Conservation (phyloP, 495 filamentous ascomycete species). For the Barbatosphaeria neglecta region DNA sequence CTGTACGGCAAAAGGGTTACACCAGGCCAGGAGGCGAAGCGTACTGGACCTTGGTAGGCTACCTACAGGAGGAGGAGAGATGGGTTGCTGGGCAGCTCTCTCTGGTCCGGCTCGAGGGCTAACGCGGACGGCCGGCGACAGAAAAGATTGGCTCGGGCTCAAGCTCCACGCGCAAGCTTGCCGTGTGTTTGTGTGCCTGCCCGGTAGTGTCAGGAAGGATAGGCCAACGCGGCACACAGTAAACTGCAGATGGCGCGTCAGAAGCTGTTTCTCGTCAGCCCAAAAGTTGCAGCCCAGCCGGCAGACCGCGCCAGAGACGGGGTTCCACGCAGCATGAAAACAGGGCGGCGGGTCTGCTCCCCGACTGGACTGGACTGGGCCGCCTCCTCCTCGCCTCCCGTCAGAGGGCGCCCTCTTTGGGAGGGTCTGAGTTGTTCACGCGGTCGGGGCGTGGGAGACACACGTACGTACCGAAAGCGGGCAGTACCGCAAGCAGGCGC, state of each 20-base stretch:
- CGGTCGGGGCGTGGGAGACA: no score
- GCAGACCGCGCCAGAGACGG: neutral
- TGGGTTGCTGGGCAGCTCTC: neutral
- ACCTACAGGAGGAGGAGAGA: conserved; percentile 1
- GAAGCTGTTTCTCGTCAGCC: conserved; percentile 7
- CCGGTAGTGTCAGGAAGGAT: neutral
- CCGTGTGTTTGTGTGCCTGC: conserved; percentile 3
- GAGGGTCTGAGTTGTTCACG: neutral
- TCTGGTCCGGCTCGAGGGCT: neutral
- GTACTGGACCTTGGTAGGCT: conserved; percentile 19
- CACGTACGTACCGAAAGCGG: no score
- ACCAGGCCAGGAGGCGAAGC: conserved; percentile 12
- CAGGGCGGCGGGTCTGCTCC: conserved; percentile 2
- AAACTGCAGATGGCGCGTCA: conserved; percentile 25
- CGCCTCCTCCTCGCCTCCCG: neutral
- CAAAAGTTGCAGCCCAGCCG: conserved; percentile 2
- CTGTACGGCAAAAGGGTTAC: conserved; percentile 17
- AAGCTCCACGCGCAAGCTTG: conserved; percentile 9
- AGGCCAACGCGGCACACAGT: neutral
- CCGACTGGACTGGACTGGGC: conserved; percentile 3
- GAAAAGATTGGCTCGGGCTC: conserved; percentile 17
- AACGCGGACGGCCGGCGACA: conserved; percentile 6
- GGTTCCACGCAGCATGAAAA: conserved; percentile 3
- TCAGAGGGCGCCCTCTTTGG: neutral
- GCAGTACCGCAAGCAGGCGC: no score